These are phyloP conservation scores for Ampelocalamus luodianensis DNA, from an alignment of 176 grass and related monocot species.

Conservation along the genomic window DNA sequence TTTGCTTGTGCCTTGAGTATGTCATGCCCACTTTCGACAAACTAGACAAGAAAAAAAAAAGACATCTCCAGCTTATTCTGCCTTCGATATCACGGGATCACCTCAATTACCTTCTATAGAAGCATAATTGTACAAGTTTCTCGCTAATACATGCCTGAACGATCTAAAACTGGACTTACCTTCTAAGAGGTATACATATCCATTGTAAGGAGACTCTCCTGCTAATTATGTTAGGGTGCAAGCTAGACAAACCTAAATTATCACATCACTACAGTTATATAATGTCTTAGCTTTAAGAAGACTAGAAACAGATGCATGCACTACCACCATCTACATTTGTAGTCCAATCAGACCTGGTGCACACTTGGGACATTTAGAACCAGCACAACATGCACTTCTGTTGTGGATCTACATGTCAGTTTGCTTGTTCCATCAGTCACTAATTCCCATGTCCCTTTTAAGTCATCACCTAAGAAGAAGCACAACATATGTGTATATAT, in stretches of 20 bases:
- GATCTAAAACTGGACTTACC: not conserved
- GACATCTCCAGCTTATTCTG: not conserved
- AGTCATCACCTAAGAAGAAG: not conserved
- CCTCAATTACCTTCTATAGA: not conserved
- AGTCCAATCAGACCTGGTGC: constrained; percentile 14
- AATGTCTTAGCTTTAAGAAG: not conserved
- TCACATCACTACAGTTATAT: not conserved
- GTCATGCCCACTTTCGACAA: not conserved
- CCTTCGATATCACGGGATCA: not conserved
- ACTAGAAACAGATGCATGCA: constrained; percentile 2
- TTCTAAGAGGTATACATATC: constrained; percentile 9
- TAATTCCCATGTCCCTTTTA: not conserved
- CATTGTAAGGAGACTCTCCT: not conserved
- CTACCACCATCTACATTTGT: not conserved
- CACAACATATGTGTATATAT: not conserved
- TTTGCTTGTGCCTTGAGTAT: not conserved
- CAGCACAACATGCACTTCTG: constrained; percentile 29
- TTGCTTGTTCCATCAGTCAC: constrained; percentile 63
- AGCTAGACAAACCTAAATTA: constrained; percentile 13
- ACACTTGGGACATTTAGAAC: constrained; percentile 30
- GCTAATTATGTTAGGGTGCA: constrained; percentile 27
- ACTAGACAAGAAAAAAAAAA: not conserved
- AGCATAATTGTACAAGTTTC: not conserved
- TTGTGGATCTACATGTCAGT: constrained; percentile 34
- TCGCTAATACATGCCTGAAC: not conserved